These are phyloP conservation scores for Luzula sylvatica DNA, from an alignment of 176 grass and related monocot genomes.

Conservation along the genomic window DNA sequence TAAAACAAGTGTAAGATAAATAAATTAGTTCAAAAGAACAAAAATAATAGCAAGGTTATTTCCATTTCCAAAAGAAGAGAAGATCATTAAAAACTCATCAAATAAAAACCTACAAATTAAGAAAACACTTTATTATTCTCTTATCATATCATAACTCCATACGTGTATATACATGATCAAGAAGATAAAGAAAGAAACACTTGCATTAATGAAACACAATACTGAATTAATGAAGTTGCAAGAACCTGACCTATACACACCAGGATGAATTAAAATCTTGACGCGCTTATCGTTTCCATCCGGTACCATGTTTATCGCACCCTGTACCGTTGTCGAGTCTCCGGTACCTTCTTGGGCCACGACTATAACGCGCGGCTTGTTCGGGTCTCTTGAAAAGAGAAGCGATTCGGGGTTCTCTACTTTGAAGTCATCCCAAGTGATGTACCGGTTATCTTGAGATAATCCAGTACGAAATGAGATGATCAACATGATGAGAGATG, in stretches of 20 bases:
- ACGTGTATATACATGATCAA: not conserved
- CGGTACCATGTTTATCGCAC: constrained; percentile 78
- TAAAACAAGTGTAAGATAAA: constrained; percentile 4
- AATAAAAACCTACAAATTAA: not conserved
- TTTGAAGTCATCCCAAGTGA: constrained; percentile 75
- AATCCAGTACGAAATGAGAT: not conserved
- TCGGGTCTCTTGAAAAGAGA: not conserved
- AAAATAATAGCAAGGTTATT: not conserved
- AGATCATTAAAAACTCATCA: not conserved
- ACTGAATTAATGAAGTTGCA: not conserved
- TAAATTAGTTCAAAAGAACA: constrained; percentile 6
- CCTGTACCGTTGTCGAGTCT: constrained; percentile 79
- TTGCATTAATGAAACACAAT: not conserved
- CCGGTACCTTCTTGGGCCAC: constrained; percentile 66
- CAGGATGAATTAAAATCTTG: constrained; percentile 63
- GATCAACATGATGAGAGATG: constrained; percentile 6
- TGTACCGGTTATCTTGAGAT: not conserved
- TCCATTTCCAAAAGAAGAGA: not conserved
- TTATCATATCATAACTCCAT: not conserved
- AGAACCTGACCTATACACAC: constrained; percentile 61
- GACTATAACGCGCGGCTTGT: constrained; percentile 30
- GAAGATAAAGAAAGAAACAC: constrained; percentile 4
- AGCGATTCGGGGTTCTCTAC: not conserved
- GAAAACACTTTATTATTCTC: not conserved
- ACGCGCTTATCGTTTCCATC: constrained; percentile 53